phyloP scores from a whole-genome alignment of 176 grass and related monocot species.

The Oryza brachyantha region DNA sequence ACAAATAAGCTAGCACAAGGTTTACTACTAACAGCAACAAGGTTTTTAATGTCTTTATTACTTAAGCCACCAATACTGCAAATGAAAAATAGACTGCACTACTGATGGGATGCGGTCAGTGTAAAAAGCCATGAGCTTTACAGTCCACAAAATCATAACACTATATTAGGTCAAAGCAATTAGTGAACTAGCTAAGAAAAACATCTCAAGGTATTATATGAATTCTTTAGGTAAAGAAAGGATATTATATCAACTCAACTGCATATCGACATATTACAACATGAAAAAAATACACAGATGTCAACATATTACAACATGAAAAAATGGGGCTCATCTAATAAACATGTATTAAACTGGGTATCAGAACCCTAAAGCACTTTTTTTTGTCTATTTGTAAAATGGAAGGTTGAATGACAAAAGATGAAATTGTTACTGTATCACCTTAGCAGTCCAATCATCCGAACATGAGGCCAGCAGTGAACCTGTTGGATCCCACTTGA shows the following conservation, averaged over 20 bases:
- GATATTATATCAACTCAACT: background rate
- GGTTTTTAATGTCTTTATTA: background rate
- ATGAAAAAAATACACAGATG: no score
- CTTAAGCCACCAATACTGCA: background rate
- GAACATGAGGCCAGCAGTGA: constrained; percentile 93
- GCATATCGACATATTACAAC: background rate
- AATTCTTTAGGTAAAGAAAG: no score
- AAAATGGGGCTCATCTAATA: no score
- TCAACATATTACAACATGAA: no score
- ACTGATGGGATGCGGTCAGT: background rate
- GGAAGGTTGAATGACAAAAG: background rate
- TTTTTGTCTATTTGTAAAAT: background rate
- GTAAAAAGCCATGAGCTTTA: background rate
- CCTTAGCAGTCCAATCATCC: constrained; percentile 94
- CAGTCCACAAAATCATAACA: background rate
- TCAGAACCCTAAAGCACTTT: no score
- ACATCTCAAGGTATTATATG: background rate
- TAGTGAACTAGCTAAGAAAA: background rate
- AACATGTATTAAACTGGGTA: no score
- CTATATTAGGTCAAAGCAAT: background rate
- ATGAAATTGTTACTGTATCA: constrained; percentile 16
- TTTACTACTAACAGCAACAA: no score
- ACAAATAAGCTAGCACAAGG: no score
- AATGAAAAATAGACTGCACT: background rate
- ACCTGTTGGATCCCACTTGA: constrained; percentile 99